phyloP scores from a whole-genome alignment of 1,284 basidiomycete genomes.

The Ustilago esculenta region DNA sequence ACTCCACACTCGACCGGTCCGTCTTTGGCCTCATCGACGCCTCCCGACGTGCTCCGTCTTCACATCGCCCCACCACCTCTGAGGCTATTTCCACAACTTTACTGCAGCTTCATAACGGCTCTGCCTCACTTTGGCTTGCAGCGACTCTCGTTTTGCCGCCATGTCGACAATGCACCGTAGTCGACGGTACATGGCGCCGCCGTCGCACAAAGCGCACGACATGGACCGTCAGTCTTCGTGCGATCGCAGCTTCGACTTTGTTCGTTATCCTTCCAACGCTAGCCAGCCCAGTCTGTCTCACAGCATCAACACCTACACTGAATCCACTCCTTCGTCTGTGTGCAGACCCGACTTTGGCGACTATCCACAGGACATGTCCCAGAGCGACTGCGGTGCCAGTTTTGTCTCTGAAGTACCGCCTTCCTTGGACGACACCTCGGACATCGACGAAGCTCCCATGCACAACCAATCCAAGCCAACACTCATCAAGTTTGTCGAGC shows the following conservation, averaged over 20 bases:
- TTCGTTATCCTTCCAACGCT: conserved; percentile 34
- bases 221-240: conserved; percentile 20
- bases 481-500: conserved; percentile 43
- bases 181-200: conserved; percentile 14
- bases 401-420: conserved; percentile 23
- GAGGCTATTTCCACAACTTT: too few relatives aligned
- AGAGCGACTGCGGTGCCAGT: conserved; percentile 27
- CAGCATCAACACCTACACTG: conserved; percentile 38
- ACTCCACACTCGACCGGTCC: conserved; percentile 3
- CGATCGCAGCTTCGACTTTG: conserved; percentile 29
- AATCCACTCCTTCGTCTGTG: conserved; percentile 36
- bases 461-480: conserved; percentile 19
- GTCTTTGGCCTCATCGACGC: neutral
- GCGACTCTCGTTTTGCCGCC: too few relatives aligned
- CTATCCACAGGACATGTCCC: conserved; percentile 17
- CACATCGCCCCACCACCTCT: conserved; percentile 1
- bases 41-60: neutral
- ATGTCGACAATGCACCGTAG: conserved; percentile 23
- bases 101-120: neutral
- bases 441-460: conserved; percentile 17
- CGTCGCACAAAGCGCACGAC: neutral
- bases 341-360: conserved; percentile 33
- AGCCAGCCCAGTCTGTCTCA: conserved; percentile 40
- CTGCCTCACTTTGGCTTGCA: too few relatives aligned
- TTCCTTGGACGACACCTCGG: conserved; percentile 35